Evolutionary conservation across 306 rosid species (phyloP), one percentile per base, ranked within the genome.

Genomic region (Psophocarpus tetragonolobus): DNA sequence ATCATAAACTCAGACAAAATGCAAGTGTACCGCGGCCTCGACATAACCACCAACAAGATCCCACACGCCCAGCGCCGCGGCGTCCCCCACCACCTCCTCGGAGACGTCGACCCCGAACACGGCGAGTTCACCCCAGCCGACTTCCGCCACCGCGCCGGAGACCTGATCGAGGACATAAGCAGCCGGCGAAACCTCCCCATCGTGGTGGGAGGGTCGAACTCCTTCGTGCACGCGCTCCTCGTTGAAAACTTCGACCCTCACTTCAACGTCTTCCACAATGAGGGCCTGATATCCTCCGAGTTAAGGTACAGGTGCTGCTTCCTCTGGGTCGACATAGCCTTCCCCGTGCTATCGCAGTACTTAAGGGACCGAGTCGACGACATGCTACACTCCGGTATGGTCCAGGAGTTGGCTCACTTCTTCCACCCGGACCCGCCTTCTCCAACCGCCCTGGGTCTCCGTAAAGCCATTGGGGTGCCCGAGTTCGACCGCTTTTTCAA

Each of bases 1-100:
- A 82, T 95, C 79, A 82, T 95, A 67, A 95, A 92, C 91, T 88
- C 92, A 3, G 99, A 95, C 80, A 95, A 92, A 87, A 92, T 95
- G 83, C 97, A 95, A 75, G 87, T 95, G 39, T 95, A 89, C 85
- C 54, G 36, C 0, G 97, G 96, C 53, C 94, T 95, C 51, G 97
- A 92, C 30, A 88, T 86, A 65, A 90, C 97, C 74, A 92, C 97
- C 82, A 95, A 95, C 84, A 95, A 95, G 91, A 88, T 92, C 76
- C 89, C 96, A 0, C 5, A 75, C 10, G 39, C 51, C 14, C 90
- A 89, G 11, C 90, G 97, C 7, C 82, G 35, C 42, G 88, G 82
- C 32, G 81, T 95, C 30, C 88, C 88, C 1, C 97, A 95, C 75
- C 94, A 95, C 51, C 96, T 95, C 29, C 87, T 95, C 51, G 99